A percentile compares a stretch with the other conserved stretches of the same genome.
These are phyloP conservation scores for Colletotrichum sp. DNA, from an alignment of 2,329 filamentous ascomycete genomes.

Conservation along the genomic window DNA sequence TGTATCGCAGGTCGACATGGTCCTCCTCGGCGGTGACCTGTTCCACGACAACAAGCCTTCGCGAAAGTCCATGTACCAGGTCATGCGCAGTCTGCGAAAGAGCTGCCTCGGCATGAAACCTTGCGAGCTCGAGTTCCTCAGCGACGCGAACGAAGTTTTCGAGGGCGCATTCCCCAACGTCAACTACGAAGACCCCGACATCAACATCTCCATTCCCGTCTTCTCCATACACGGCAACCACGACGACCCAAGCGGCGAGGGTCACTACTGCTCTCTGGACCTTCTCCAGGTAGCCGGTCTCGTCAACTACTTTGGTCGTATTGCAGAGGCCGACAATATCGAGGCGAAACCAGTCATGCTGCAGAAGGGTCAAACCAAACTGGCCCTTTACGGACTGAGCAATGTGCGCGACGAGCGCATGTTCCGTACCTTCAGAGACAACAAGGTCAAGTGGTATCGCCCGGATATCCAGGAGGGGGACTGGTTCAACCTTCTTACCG, in stretches of 20 bases:
- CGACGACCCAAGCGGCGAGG: conserved; percentile 96
- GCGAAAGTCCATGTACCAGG: conserved; percentile 93
- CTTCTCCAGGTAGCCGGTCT: conserved; percentile 89
- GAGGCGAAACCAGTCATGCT: conserved; percentile 88
- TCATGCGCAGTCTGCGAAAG: conserved; percentile 91
- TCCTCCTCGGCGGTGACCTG: conserved; percentile 89
- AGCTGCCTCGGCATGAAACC: conserved; percentile 96
- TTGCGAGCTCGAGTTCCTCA: conserved; percentile 92
- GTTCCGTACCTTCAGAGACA: conserved; percentile 90
- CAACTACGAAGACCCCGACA: conserved; percentile 97
- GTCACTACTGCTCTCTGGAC: conserved; percentile 89
- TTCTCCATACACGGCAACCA: conserved; percentile 99
- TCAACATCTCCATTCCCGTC: conserved; percentile 95
- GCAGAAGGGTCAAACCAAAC: conserved; percentile 91
- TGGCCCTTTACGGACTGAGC: conserved; percentile 92
- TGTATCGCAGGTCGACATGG: conserved; percentile 79
- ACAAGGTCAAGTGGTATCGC: conserved; percentile 92
- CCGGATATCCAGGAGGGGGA: conserved; percentile 81
- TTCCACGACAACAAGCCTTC: conserved; percentile 99
- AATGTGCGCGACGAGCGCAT: conserved; percentile 96
- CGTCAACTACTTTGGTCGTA: conserved; percentile 94
- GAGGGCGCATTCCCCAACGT: conserved; percentile 89
- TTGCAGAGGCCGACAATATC: conserved; percentile 92
- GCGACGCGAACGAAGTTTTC: conserved; percentile 91
- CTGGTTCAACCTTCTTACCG: conserved; percentile 95